Evolutionary conservation across 192 early-diverging fungal genomes (phyloP).

Genomic region (Coemansia sp.): DNA sequence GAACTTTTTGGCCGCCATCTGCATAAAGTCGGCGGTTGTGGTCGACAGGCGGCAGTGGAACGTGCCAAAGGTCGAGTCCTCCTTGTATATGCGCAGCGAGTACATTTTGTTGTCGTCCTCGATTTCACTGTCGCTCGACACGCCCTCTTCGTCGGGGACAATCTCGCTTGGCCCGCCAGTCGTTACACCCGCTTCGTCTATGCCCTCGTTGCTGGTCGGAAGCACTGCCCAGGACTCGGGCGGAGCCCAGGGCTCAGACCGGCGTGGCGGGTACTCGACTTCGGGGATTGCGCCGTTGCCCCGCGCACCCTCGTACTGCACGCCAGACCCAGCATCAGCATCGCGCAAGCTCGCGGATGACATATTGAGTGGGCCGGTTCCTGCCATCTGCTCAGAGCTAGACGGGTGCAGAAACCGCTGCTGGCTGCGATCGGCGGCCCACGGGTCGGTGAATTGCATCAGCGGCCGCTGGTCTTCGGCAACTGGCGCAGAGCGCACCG

Average conservation of each 20-base stretch:
- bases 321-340: neutral
- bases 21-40: constrained; percentile 71
- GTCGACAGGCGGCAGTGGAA: constrained; percentile 68
- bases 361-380: neutral
- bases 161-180: constrained; percentile 27
- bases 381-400: neutral
- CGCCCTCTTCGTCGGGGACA: constrained; percentile 24
- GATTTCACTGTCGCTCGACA: constrained; percentile 37
- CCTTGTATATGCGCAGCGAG: constrained; percentile 74
- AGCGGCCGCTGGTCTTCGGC: constrained; percentile 27
- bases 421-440: constrained; percentile 42
- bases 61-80: constrained; percentile 78
- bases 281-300: constrained; percentile 5
- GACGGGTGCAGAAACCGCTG: constrained; percentile 11
- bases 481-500: constrained; percentile 30
- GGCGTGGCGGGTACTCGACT: constrained; percentile 40
- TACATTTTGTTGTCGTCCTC: constrained; percentile 47
- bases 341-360: constrained; percentile 19
- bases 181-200: constrained; percentile 28
- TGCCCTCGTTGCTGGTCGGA: constrained; percentile 41
- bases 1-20: constrained; percentile 76
- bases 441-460: constrained; percentile 48
- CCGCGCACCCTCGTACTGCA: neutral
- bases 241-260: constrained; percentile 59
- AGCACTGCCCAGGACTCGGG: constrained; percentile 76